phyloP scores from a whole-genome alignment of 108 stramenopile genomes.

The Cyclotella baltica region DNA sequence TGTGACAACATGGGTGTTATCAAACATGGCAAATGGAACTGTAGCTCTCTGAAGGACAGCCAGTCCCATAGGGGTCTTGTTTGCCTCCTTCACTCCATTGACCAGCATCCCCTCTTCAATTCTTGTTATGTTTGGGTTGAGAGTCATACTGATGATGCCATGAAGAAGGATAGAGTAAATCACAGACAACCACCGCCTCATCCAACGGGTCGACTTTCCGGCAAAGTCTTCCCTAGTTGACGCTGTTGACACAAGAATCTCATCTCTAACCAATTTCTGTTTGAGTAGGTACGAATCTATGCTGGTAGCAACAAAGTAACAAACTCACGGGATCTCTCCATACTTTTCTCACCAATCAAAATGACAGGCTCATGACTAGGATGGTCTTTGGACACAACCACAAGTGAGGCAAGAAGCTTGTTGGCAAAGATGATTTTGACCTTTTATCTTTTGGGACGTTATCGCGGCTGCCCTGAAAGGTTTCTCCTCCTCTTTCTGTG shows the following conservation, averaged over 20 bases:
- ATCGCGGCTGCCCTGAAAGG: neutral
- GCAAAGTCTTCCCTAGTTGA: neutral
- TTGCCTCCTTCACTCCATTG: no score
- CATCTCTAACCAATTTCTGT: neutral
- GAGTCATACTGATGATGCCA: no score
- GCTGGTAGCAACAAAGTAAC: no score
- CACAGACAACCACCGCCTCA: neutral
- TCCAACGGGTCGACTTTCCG: neutral
- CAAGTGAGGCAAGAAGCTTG: neutral
- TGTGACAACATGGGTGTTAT: no score
- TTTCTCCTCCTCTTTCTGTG: neutral
- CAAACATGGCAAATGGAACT: no score
- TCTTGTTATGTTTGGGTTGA: neutral
- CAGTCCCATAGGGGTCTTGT: no score
- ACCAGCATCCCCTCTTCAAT: neutral
- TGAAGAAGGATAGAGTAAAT: neutral
- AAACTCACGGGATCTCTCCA: no score
- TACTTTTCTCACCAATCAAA: neutral
- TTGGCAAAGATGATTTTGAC: neutral
- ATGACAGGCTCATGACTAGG: no score
- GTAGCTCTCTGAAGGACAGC: no score
- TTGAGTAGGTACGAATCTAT: neutral
- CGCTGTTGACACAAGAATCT: neutral
- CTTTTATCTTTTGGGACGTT: neutral
- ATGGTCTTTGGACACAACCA: no score